Conservation (phyloP, 371 early-diverging fungal genomes). For the Blastocladiella emersonii region DNA sequence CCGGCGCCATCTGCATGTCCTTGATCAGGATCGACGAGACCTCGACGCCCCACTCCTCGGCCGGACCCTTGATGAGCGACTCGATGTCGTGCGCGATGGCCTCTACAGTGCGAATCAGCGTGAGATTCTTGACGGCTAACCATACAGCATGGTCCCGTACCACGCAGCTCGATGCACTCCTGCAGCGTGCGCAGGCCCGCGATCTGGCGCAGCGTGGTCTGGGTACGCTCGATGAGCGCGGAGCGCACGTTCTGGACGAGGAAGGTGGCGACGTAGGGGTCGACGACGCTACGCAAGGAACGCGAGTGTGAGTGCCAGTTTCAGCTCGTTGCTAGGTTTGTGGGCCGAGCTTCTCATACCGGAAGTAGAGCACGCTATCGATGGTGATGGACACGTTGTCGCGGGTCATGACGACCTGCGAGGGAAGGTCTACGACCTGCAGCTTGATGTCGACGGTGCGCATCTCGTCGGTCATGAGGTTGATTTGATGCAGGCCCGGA, state of each 20-base stretch:
- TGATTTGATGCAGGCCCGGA: neutral
- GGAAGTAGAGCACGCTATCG: constrained; percentile 72
- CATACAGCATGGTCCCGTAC: constrained; percentile 40
- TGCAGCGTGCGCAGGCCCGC: constrained; percentile 34
- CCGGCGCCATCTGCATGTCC: constrained; percentile 59
- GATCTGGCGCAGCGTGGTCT: constrained; percentile 35
- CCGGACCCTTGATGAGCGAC: constrained; percentile 40
- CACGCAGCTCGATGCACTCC: constrained; percentile 76
- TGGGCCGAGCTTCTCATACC: no score
- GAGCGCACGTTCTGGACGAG: constrained; percentile 52
- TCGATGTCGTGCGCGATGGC: constrained; percentile 30
- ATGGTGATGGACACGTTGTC: constrained; percentile 70
- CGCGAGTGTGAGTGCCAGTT: no score
- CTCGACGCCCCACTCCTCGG: constrained; percentile 61
- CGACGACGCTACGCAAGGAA: constrained; percentile 31
- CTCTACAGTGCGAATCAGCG: constrained; percentile 10
- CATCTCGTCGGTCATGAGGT: neutral
- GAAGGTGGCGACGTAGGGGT: constrained; percentile 67
- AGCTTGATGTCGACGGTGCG: constrained; percentile 45
- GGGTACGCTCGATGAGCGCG: constrained; percentile 55
- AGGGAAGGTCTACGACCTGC: constrained; percentile 53
- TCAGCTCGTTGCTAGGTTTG: no score
- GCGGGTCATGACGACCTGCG: constrained; percentile 72
- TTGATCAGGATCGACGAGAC: constrained; percentile 74
- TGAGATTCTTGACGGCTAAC: neutral